Percentiles rank a stretch among this genome's conserved stretches.
Evolutionary conservation across 1,139 yeast genomes (phyloP).

Genomic region (Candida tropicalis): DNA sequence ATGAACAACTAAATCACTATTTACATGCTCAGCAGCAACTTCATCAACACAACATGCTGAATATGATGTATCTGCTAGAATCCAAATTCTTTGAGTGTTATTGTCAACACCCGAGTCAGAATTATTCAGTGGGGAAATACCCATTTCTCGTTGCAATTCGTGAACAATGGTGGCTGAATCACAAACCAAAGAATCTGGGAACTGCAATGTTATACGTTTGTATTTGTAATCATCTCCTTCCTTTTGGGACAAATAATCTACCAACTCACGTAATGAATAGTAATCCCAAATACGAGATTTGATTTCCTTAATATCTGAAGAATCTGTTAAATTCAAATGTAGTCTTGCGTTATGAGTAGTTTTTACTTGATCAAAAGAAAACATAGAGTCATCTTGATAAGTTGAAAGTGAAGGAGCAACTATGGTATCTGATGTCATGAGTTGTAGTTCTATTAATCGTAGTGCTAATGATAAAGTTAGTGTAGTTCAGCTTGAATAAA

Average conservation of each 20-base stretch:
- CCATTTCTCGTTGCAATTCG: slow-evolving; percentile 35
- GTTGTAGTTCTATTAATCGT: not conserved
- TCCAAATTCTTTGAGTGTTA: slow-evolving; percentile 52
- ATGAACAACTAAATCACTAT: slow-evolving; percentile 83
- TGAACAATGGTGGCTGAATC: slow-evolving; percentile 77
- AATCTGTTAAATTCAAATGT: slow-evolving; percentile 32
- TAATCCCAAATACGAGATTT: slow-evolving; percentile 41
- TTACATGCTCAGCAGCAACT: slow-evolving; percentile 93
- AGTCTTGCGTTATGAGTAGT: slow-evolving; percentile 31
- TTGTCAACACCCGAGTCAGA: not conserved
- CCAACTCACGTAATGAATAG: slow-evolving; percentile 54
- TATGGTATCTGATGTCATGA: slow-evolving; percentile 9
- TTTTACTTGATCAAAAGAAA: slow-evolving; percentile 42
- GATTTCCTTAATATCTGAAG: slow-evolving; percentile 28
- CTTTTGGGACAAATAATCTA: slow-evolving; percentile 30
- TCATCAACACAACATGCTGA: slow-evolving; percentile 96
- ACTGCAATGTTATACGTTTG: slow-evolving; percentile 74
- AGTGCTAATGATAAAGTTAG: not conserved
- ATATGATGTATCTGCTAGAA: slow-evolving; percentile 92
- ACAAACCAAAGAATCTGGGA: slow-evolving; percentile 78
- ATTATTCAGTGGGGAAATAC: not conserved
- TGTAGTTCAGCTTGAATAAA: not conserved
- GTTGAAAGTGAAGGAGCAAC: slow-evolving; percentile 65
- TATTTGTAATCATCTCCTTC: slow-evolving; percentile 30
- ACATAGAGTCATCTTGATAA: slow-evolving; percentile 55